Evolutionary conservation across 2,329 filamentous ascomycete species (phyloP).

Genomic region (Fusarium falciforme): DNA sequence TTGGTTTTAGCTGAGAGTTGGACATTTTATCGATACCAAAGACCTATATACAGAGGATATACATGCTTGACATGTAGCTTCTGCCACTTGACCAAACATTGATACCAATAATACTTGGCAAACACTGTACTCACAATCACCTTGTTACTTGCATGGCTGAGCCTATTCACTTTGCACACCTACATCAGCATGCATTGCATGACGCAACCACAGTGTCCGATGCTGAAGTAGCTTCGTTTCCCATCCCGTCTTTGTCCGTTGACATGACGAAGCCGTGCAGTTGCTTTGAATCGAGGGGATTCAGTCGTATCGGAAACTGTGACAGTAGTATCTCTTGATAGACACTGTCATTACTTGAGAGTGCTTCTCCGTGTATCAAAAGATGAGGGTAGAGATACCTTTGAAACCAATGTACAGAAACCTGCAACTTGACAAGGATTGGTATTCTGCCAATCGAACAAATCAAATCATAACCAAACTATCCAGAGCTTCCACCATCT

Average conservation of each 20-base stretch:
- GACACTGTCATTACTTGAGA: not conserved
- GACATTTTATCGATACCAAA: slow-evolving; percentile 17
- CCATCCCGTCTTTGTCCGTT: not conserved
- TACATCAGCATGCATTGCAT: not conserved
- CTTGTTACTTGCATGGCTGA: not conserved
- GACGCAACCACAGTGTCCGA: not conserved
- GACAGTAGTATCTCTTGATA: not conserved
- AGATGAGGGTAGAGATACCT: not conserved
- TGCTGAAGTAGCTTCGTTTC: not conserved
- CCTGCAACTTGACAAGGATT: not conserved
- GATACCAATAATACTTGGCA: not conserved
- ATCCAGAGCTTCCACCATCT: not conserved
- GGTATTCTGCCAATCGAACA: not conserved
- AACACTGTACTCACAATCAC: not conserved
- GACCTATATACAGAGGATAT: not conserved
- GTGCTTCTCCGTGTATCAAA: not conserved
- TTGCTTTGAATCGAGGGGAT: not conserved
- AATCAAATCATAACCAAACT: not conserved
- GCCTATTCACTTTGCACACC: not conserved
- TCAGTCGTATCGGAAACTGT: not conserved
- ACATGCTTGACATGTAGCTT: not conserved
- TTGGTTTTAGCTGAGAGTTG: not conserved
- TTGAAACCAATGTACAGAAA: not conserved
- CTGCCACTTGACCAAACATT: not conserved
- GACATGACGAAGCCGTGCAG: not conserved